Conservation (phyloP, 1,139 yeast species). For the Scheffersomyces insectosa region DNA sequence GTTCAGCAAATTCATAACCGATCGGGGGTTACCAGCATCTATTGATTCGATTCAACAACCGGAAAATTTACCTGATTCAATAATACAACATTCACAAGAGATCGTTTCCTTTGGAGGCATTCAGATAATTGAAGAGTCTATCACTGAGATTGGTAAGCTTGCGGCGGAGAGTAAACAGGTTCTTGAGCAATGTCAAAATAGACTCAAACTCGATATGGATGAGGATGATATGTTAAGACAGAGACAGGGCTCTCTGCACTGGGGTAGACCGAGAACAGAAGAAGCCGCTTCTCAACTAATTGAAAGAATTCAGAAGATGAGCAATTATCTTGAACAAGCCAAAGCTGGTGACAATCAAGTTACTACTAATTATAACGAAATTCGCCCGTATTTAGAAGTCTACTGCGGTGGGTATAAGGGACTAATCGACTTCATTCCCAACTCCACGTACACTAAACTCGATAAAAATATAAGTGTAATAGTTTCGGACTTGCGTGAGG, state of each 20-base stretch:
- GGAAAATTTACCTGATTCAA: conserved; percentile 58
- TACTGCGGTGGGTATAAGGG: conserved; percentile 44
- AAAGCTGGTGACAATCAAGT: conserved; percentile 59
- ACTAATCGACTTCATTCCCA: conserved; percentile 52
- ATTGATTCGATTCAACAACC: conserved; percentile 67
- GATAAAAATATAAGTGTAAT: conserved; percentile 39
- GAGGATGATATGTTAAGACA: conserved; percentile 56
- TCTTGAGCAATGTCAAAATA: conserved; percentile 44
- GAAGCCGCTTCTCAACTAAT: conserved; percentile 38
- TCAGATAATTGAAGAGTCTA: conserved; percentile 37
- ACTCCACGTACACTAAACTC: conserved; percentile 40
- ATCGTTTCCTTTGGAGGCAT: conserved; percentile 59
- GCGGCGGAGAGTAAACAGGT: conserved; percentile 41
- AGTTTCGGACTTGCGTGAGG: conserved; percentile 41
- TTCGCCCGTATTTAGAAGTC: conserved; percentile 44
- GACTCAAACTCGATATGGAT: conserved; percentile 50
- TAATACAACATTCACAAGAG: conserved; percentile 56
- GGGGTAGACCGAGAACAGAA: conserved; percentile 48
- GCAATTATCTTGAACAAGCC: conserved; percentile 58
- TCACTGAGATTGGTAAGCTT: conserved; percentile 47
- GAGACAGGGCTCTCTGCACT: conserved; percentile 42
- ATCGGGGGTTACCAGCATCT: conserved; percentile 57
- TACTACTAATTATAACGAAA: conserved; percentile 39
- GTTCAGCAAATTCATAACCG: conserved; percentile 45
- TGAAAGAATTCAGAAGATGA: conserved; percentile 44